phyloP scores from a whole-genome alignment of 768 basidiomycete species.

The Mycena pura region DNA sequence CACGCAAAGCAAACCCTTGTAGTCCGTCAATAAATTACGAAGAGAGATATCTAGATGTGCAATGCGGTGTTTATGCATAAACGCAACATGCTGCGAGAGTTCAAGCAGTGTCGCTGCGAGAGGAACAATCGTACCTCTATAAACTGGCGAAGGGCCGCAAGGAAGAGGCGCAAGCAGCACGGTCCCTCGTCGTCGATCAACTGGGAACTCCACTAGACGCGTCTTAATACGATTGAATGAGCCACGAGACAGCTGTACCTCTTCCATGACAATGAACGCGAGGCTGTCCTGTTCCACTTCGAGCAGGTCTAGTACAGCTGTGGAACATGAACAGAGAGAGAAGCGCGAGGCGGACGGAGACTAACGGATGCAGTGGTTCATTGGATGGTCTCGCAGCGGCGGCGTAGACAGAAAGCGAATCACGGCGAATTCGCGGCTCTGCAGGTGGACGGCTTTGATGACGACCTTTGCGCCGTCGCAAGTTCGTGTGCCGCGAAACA shows the following conservation, averaged over 20 bases:
- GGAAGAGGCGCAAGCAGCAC: constrained; percentile 57
- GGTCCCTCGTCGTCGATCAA: constrained; percentile 58
- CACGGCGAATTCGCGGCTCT: constrained; percentile 68
- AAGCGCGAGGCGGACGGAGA: constrained; percentile 22
- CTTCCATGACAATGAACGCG: constrained; percentile 78
- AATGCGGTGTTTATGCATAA: constrained; percentile 71
- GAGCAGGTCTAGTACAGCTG: constrained; percentile 73
- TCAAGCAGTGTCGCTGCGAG: too few species aligned
- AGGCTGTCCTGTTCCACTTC: constrained; percentile 57
- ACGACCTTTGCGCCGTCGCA: constrained; percentile 61
- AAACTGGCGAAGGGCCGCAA: constrained; percentile 66
- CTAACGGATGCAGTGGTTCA: constrained; percentile 82
- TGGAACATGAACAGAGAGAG: constrained; percentile 15
- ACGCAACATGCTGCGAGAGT: constrained; percentile 65
- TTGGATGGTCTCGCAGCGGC: constrained; percentile 59
- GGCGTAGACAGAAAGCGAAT: constrained; percentile 62
- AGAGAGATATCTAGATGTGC: constrained; percentile 78
- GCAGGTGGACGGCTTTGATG: constrained; percentile 70
- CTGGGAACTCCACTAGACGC: constrained; percentile 68
- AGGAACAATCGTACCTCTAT: constrained; percentile 64
- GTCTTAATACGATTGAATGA: too few species aligned
- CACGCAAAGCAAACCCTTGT: constrained; percentile 41
- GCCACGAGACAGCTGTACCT: constrained; percentile 13
- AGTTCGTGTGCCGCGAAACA: constrained; percentile 70
- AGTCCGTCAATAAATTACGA: constrained; percentile 72